Conservation (phyloP, 73 alveolate genomes). For the Tetrahymena thermophila region DNA sequence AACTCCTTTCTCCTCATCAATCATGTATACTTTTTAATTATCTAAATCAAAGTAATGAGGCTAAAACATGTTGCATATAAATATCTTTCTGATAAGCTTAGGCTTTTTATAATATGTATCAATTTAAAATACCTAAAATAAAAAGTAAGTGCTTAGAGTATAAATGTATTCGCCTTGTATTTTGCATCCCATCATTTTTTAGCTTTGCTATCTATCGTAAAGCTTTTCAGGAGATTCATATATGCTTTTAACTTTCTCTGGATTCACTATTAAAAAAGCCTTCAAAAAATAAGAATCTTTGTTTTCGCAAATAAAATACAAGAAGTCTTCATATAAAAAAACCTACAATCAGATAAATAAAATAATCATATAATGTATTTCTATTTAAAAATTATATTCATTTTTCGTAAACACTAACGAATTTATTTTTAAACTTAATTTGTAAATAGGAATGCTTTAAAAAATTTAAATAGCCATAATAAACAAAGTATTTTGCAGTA, state of each 20-base stretch:
- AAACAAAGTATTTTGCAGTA: too few relatives aligned
- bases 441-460: too few relatives aligned
- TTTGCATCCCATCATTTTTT: background rate
- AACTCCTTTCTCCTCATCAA: background rate
- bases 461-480: too few relatives aligned
- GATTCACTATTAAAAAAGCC: background rate
- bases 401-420: too few relatives aligned
- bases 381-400: background rate
- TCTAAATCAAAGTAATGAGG: background rate
- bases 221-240: background rate
- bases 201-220: background rate
- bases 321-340: background rate
- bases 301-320: background rate
- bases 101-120: background rate
- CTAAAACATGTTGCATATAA: background rate
- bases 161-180: background rate
- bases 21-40: background rate
- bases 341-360: background rate
- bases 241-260: background rate
- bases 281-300: background rate
- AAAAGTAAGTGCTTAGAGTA: background rate
- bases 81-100: background rate
- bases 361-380: background rate
- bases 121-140: background rate
- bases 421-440: too few relatives aligned